Base-by-base conservation (phyloP, 2,329 filamentous ascomycete species). In the Aspergillus floridensis region DNA sequence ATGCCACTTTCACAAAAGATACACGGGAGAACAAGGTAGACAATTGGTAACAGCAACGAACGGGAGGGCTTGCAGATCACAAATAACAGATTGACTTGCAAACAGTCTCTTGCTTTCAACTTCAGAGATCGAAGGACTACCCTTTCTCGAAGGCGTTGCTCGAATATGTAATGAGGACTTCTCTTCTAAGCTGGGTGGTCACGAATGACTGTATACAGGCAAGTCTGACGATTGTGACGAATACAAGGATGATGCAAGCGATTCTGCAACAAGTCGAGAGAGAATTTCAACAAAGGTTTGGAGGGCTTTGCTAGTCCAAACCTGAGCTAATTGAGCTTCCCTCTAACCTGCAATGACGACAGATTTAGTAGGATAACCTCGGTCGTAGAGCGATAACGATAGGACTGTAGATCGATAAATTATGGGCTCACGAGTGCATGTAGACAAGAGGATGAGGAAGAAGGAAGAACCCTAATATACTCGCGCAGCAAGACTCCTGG, bases 151-250 rank as follows among this genome's bases (percentile, higher is more conserved):
- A 57, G 62, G 63, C 62, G 64, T 63, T 67, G 62, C 57, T 63
- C 63, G 60, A 65, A 65, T 67, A 68, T 56, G 63, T 68, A 61
- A 67, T 59, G 64, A 61, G 66, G 59, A 64, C 60, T 65, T 62
- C 68, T 63, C 64, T 71, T 70, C 65, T 59, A 67, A 66, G 65
- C 58, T 65, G 66, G 61, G 63, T 58, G 63, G 52, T 16, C 35
- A 52, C 64, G 64, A 56, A 61, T 63, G 67, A 68, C 70, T 73
- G 72, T 64, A 73, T 72, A 75, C 69, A 74, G 68, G 70, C 65
- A 69, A 69, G 63, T 19, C 26, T 24, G 66, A 60, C 55, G 67
- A 68, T 56, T 64, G 60, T 66, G 70, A 65, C 64, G 65, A 65
- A 68, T 72, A 74, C 69, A 73, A 68, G 55, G 62, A 63, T 19